Conservation (phyloP, 495 filamentous ascomycete species). For the Daldinia decipiens region DNA sequence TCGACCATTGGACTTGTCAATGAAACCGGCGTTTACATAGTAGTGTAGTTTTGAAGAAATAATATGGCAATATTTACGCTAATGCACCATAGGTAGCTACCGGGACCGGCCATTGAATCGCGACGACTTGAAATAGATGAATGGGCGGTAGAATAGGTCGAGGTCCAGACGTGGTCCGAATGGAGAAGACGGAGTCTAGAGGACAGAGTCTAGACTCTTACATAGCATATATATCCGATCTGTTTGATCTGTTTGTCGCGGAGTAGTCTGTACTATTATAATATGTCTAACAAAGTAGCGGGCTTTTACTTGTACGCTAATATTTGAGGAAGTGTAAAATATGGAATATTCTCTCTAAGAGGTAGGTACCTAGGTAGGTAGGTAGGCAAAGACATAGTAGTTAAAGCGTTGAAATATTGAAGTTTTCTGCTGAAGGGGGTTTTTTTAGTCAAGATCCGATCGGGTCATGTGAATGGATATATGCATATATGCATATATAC, state of each 20-base stretch:
- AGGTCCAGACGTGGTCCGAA: conserved; percentile 17
- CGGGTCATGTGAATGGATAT: too few species aligned
- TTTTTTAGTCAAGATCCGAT: too few species aligned
- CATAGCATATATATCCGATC: neutral
- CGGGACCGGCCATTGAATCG: conserved; percentile 1
- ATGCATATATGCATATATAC: too few species aligned
- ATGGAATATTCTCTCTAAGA: too few species aligned
- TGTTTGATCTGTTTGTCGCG: neutral
- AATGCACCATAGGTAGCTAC: neutral
- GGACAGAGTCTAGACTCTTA: neutral
- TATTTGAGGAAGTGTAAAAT: too few species aligned
- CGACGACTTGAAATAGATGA: conserved; percentile 6
- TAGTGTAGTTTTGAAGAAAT: neutral
- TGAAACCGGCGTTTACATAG: neutral
- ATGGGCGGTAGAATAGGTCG: conserved; percentile 24
- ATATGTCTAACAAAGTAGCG: neutral
- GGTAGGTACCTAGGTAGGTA: too few species aligned
- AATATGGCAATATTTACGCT: conserved; percentile 1
- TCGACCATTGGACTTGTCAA: neutral
- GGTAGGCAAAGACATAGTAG: too few species aligned
- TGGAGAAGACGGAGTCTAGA: conserved; percentile 11
- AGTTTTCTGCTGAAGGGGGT: too few species aligned
- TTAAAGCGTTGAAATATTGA: too few species aligned
- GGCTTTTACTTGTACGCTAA: neutral
- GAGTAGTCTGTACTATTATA: neutral